Evolutionary conservation across 768 basidiomycete species (phyloP).

Genomic region (Lentinula sp.): DNA sequence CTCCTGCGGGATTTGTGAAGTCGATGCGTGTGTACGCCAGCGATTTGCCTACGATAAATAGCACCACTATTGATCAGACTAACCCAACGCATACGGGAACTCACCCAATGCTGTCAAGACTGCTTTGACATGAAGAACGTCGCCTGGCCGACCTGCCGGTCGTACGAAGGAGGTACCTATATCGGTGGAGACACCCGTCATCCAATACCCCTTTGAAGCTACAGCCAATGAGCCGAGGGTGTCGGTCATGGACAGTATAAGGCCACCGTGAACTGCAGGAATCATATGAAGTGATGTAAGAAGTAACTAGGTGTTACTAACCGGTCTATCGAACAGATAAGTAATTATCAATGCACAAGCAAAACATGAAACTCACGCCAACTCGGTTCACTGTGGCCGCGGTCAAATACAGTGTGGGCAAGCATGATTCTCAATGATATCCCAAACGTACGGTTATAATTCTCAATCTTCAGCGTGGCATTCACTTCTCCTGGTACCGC

Average conservation of each 20-base stretch:
- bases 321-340: not conserved
- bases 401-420: constrained; percentile 3
- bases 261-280: constrained; percentile 64
- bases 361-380: constrained; percentile 43
- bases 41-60: constrained; percentile 50
- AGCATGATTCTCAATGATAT: not conserved
- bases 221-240: constrained; percentile 83
- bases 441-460: constrained; percentile 56
- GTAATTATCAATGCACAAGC: not conserved
- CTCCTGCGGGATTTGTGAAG: constrained; percentile 58
- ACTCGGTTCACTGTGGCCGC: constrained; percentile 70
- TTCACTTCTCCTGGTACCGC: constrained; percentile 71
- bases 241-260: constrained; percentile 78
- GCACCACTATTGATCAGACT: not conserved
- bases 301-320: not conserved
- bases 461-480: constrained; percentile 66
- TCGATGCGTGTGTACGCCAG: constrained; percentile 80
- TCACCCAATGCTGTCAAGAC: constrained; percentile 66
- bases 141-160: constrained; percentile 68
- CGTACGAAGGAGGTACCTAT: constrained; percentile 75
- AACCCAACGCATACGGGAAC: constrained; percentile 3
- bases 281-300: constrained; percentile 23
- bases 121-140: constrained; percentile 59
- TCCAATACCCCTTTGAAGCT: constrained; percentile 73
- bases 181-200: constrained; percentile 87